Conservation (phyloP, 164 flowering plant genomes). For the Brasenia schreberi region DNA sequence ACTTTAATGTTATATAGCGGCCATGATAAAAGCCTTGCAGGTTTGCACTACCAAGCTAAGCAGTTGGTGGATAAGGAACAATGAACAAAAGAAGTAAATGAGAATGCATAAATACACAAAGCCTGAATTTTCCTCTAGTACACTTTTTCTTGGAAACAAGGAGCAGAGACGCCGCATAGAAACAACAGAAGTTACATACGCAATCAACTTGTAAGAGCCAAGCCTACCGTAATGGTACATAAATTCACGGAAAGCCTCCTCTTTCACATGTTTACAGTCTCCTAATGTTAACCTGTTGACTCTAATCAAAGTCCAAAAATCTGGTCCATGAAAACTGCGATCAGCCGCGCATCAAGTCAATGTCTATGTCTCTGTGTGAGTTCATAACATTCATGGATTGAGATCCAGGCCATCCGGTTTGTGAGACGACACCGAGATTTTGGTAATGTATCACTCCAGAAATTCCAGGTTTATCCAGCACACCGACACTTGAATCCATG, state of each 20-base stretch:
- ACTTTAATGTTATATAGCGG: too few species aligned
- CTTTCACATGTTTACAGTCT: not conserved
- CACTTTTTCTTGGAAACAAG: too few species aligned
- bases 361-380: constrained; percentile 57
- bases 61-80: too few species aligned
- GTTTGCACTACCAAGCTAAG: too few species aligned
- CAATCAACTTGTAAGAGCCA: too few species aligned
- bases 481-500: not conserved
- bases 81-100: too few species aligned
- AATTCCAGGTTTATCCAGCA: not conserved
- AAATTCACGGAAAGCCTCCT: not conserved
- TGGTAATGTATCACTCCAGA: not conserved
- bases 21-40: too few species aligned
- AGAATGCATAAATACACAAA: too few species aligned
- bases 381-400: constrained; percentile 34
- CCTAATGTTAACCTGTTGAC: not conserved
- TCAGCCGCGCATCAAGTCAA: constrained; percentile 65
- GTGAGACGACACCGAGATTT: not conserved
- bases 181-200: too few species aligned
- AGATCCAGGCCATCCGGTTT: constrained; percentile 38
- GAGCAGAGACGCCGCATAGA: too few species aligned
- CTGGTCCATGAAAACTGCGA: not conserved
- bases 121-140: too few species aligned
- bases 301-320: not conserved
- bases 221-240: too few species aligned